phyloP scores from a whole-genome alignment of 106 monocot genomes.

The Gastrodia elata region DNA sequence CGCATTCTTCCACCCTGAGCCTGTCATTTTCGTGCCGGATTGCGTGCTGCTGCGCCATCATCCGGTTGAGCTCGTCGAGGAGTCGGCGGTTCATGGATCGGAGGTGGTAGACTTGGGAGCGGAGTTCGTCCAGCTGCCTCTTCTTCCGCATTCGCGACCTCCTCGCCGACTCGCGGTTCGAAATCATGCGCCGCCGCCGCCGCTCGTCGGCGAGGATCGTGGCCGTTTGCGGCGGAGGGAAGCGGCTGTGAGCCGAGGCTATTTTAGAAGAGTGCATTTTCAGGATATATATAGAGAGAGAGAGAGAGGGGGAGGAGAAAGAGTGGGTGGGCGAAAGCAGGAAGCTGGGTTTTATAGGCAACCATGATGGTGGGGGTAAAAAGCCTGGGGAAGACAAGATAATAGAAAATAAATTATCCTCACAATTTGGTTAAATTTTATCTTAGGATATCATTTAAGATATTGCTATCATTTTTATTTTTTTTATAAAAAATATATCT shows the following conservation, averaged over 20 bases:
- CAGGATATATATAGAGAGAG: no score
- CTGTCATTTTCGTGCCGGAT: slow-evolving; percentile 37
- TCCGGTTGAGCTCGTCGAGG: slow-evolving; percentile 62
- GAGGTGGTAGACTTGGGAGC: slow-evolving; percentile 45
- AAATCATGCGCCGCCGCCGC: slow-evolving; percentile 66
- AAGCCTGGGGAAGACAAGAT: no score
- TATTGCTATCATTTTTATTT: no score
- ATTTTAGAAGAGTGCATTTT: slow-evolving; percentile 51
- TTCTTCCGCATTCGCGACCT: slow-evolving; percentile 89
- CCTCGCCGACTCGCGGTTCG: slow-evolving; percentile 82
- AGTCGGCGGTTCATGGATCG: slow-evolving; percentile 48
- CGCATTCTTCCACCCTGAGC: slow-evolving; percentile 34
- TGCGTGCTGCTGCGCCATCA: slow-evolving; percentile 21
- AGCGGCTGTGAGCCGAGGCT: slow-evolving; percentile 38
- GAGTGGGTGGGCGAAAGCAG: background rate
- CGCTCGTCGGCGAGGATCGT: slow-evolving; percentile 42
- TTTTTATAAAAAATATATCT: no score
- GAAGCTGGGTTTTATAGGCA: background rate
- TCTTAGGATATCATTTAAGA: no score
- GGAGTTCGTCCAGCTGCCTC: slow-evolving; percentile 71
- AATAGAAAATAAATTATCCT: no score
- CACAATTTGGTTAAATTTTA: no score
- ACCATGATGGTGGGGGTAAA: no score
- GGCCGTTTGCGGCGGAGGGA: background rate
- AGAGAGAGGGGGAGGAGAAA: background rate